phyloP scores from a whole-genome alignment of 1,284 basidiomycete species.

The Naganishia cerealis region DNA sequence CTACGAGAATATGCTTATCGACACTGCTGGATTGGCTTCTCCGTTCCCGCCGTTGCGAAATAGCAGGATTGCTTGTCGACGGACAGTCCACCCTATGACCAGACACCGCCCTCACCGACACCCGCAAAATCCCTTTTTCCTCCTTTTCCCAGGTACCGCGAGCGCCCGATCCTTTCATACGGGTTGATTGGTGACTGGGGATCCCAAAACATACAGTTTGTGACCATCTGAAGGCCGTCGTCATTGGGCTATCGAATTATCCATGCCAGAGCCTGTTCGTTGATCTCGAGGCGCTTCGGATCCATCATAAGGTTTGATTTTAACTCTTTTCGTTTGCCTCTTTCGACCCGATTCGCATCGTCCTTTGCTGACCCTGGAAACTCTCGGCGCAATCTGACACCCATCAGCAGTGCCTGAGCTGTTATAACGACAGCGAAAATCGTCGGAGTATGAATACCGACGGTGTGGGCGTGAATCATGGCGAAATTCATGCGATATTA shows the following conservation, averaged over 20 bases:
- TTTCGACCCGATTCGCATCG: constrained; percentile 19
- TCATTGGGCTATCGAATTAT: too few species aligned
- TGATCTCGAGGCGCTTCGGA: too few species aligned
- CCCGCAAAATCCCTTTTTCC: not conserved
- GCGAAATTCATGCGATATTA: constrained; percentile 42
- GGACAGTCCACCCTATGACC: not conserved
- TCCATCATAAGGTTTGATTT: constrained; percentile 13
- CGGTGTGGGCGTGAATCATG: constrained; percentile 45
- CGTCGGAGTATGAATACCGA: constrained; percentile 45
- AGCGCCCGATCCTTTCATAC: not conserved
- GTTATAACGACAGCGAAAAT: constrained; percentile 45
- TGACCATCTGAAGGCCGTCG: too few species aligned
- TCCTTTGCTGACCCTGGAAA: constrained; percentile 14
- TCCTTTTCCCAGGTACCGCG: not conserved
- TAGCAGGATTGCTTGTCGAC: not conserved
- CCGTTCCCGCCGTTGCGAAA: not conserved
- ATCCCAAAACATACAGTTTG: too few species aligned
- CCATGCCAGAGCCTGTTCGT: too few species aligned
- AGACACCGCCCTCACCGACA: constrained; percentile 1
- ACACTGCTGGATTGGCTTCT: not conserved
- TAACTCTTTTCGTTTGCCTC: constrained; percentile 41
- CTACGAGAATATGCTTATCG: not conserved
- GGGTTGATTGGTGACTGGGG: not conserved
- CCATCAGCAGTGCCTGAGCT: constrained; percentile 37
- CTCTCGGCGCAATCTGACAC: constrained; percentile 38